A percentile compares a stretch with the other conserved stretches of the same genome.
These are phyloP conservation scores for Nicotiana undulata DNA, from an alignment of 257 asterid genomes.

Conservation along the genomic window DNA sequence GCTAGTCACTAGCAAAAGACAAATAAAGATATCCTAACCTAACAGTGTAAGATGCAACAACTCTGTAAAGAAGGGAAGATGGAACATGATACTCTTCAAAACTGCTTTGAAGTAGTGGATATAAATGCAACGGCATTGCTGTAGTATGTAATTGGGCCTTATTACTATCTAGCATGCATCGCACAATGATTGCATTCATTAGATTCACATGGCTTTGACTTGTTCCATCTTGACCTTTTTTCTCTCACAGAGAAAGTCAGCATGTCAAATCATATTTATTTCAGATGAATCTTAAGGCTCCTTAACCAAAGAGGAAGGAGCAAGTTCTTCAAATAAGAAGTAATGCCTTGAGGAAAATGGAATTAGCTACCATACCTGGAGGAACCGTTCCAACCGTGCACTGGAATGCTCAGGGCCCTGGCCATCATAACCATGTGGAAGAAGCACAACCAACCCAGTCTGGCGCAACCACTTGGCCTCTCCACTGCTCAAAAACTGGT, in stretches of 20 bases:
- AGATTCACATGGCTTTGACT: not conserved
- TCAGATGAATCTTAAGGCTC: not conserved
- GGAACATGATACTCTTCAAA: not conserved
- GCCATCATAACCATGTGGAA: conserved; percentile 95
- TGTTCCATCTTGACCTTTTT: not conserved
- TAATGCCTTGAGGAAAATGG: not conserved
- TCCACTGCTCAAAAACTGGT: conserved; percentile 91
- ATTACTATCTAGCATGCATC: not conserved
- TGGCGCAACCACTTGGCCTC: conserved; percentile 98
- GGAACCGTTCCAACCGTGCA: conserved; percentile 91
- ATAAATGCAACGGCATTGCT: not conserved
- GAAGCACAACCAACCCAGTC: conserved; percentile 75
- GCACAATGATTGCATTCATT: not conserved
- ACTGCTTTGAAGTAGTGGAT: not conserved
- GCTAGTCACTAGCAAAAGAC: not conserved
- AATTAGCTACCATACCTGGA: conserved; percentile 46
- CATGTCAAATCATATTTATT: not conserved
- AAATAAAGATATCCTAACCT: not conserved
- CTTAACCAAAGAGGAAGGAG: not conserved
- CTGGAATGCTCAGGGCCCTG: conserved; percentile 99
- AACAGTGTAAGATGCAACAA: not conserved
- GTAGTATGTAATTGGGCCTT: not conserved
- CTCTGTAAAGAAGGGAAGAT: not conserved
- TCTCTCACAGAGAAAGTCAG: not conserved
- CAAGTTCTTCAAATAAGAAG: not conserved